A percentile compares a stretch with the other conserved stretches of the same genome.
Conservation (phyloP, 2,329 filamentous ascomycete species). For the Talaromyces sp. region DNA sequence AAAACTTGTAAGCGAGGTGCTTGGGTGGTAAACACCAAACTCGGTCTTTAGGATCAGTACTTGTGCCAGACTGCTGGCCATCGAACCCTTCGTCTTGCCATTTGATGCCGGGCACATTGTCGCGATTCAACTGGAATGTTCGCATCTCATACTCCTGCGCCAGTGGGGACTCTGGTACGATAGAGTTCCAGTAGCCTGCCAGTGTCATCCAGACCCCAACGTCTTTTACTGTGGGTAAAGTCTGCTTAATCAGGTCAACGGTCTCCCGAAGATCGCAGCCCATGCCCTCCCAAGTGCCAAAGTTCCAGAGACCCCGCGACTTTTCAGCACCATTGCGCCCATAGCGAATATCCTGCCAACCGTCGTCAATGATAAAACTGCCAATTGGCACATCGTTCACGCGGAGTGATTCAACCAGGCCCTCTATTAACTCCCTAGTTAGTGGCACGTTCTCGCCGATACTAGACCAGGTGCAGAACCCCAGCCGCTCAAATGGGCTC, state of each 20-base stretch:
- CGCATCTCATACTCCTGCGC: conserved; percentile 4
- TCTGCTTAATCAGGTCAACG: conserved; percentile 1
- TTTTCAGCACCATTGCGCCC: neutral
- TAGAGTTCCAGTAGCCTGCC: conserved; percentile 11
- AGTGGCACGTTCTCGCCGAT: conserved; percentile 2
- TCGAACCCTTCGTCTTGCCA: neutral
- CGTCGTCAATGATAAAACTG: conserved; percentile 6
- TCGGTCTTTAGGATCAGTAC: neutral
- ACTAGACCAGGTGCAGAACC: conserved; percentile 8
- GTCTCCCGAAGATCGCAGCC: neutral
- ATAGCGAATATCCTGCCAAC: conserved; percentile 6
- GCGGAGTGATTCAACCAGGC: neutral
- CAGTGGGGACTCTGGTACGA: neutral
- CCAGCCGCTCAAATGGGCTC: conserved; percentile 3
- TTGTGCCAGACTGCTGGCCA: neutral
- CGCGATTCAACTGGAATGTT: neutral
- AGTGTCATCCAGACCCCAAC: conserved; percentile 9
- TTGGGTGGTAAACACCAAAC: neutral
- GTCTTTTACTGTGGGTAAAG: neutral
- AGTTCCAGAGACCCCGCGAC: neutral
- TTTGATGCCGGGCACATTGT: conserved; percentile 4
- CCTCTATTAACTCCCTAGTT: neutral
- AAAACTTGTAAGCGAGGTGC: neutral
- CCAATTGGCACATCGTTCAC: neutral
- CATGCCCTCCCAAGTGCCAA: conserved; percentile 6